Evolutionary conservation across 2,329 filamentous ascomycete genomes (phyloP).

Genomic region (Cercospora canescens): DNA sequence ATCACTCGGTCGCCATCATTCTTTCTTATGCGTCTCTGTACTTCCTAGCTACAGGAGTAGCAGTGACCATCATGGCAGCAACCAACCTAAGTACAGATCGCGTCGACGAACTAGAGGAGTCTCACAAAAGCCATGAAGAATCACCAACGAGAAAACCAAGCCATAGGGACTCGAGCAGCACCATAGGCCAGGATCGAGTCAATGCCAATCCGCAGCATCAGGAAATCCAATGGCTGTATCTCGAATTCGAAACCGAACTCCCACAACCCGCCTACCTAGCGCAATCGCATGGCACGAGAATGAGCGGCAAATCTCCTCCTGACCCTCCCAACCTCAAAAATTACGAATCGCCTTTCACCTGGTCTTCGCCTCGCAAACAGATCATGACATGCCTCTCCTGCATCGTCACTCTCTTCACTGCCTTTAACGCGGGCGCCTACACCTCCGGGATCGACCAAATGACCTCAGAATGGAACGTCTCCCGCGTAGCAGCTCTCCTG

Average conservation of each 20-base stretch:
- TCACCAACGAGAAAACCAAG: not conserved
- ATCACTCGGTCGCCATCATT: not conserved
- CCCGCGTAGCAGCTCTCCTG: constrained; percentile 64
- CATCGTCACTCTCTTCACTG: constrained; percentile 72
- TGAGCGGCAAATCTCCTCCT: constrained; percentile 45
- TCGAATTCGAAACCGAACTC: constrained; percentile 62
- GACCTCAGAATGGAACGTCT: constrained; percentile 64
- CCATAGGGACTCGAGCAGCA: constrained; percentile 22
- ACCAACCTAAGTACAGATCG: constrained; percentile 9
- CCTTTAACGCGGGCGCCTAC: constrained; percentile 76
- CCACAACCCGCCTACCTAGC: constrained; percentile 47
- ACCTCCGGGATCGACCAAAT: constrained; percentile 68
- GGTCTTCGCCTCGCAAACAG: constrained; percentile 69
- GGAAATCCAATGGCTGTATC: constrained; percentile 57
- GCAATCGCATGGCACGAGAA: constrained; percentile 20
- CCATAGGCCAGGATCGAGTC: constrained; percentile 3
- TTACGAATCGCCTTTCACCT: constrained; percentile 70
- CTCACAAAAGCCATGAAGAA: not conserved
- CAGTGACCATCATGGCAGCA: constrained; percentile 1
- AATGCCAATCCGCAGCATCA: constrained; percentile 16
- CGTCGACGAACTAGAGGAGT: not conserved
- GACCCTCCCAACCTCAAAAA: constrained; percentile 64
- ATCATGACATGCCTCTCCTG: constrained; percentile 73
- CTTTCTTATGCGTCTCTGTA: not conserved
- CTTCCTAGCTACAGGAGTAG: not conserved